These are phyloP conservation scores for Mollisia scopiformis DNA, from an alignment of 2,329 filamentous ascomycete species.

Conservation along the genomic window DNA sequence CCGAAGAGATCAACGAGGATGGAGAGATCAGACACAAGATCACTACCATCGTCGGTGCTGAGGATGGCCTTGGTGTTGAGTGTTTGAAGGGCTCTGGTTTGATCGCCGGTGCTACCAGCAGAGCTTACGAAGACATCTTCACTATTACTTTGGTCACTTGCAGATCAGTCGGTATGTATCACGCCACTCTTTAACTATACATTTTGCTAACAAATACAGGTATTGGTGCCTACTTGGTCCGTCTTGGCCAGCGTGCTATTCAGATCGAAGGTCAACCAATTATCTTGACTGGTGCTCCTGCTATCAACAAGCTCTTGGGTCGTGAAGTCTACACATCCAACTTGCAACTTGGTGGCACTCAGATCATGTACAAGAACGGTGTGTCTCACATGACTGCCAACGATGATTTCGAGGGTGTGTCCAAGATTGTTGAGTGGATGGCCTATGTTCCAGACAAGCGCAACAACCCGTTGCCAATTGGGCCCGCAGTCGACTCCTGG, in stretches of 20 bases:
- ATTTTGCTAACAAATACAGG: slow-evolving; percentile 47
- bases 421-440: slow-evolving; percentile 98
- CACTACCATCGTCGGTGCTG: slow-evolving; percentile 86
- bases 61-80: slow-evolving; percentile 97
- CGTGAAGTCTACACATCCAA: slow-evolving; percentile 99
- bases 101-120: slow-evolving; percentile 95
- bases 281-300: slow-evolving; percentile 95
- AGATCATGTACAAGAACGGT: slow-evolving; percentile 99
- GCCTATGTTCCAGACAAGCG: slow-evolving; percentile 97
- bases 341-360: slow-evolving; percentile 98
- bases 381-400: slow-evolving; percentile 98
- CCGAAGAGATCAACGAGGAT: slow-evolving; percentile 82
- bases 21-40: slow-evolving; percentile 94
- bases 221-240: slow-evolving; percentile 98
- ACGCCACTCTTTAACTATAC: slow-evolving; percentile 5
- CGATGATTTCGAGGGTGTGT: slow-evolving; percentile 97
- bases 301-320: slow-evolving; percentile 96
- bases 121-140: slow-evolving; percentile 98
- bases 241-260: slow-evolving; percentile 96
- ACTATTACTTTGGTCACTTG: slow-evolving; percentile 97
- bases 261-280: slow-evolving; percentile 99
- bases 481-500: slow-evolving; percentile 83
- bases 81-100: slow-evolving; percentile 96
- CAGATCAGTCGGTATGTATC: slow-evolving; percentile 79
- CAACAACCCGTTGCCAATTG: slow-evolving; percentile 89